Conservation (phyloP, 768 basidiomycete species). For the Auriculariales sp. region DNA sequence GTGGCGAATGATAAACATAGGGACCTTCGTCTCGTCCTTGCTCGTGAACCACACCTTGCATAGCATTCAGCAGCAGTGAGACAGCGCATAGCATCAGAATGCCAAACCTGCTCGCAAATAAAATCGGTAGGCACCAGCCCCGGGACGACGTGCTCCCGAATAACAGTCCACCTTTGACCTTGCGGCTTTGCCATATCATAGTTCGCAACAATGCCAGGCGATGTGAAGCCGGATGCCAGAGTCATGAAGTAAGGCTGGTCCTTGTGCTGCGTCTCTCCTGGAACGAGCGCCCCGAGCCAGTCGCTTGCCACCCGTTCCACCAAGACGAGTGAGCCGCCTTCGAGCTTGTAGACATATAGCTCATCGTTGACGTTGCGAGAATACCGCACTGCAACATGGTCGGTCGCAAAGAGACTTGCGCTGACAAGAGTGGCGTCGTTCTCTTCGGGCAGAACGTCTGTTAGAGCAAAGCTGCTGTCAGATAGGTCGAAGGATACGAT, state of each 20-base stretch:
- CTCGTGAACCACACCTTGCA: conserved; percentile 58
- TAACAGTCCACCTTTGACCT: conserved; percentile 41
- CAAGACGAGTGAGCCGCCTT: conserved; percentile 37
- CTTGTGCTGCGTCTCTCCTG: conserved; percentile 29
- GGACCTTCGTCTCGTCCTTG: conserved; percentile 67
- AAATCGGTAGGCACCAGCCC: conserved; percentile 58
- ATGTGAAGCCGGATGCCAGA: conserved; percentile 51
- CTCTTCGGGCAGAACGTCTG: conserved; percentile 57
- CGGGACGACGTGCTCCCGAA: conserved; percentile 39
- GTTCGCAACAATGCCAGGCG: conserved; percentile 48
- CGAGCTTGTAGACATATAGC: conserved; percentile 50
- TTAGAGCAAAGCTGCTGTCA: conserved; percentile 27
- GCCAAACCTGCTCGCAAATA: conserved; percentile 39
- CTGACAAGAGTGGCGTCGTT: conserved; percentile 44
- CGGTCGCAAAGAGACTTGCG: conserved; percentile 31
- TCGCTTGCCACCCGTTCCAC: conserved; percentile 44
- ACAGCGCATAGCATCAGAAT: background rate
- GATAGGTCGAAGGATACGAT: conserved; percentile 49
- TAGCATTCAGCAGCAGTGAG: too few species aligned
- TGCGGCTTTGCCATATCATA: conserved; percentile 37
- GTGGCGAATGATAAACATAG: conserved; percentile 76
- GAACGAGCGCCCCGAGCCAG: conserved; percentile 48
- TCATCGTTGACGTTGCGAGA: conserved; percentile 72
- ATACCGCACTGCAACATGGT: conserved; percentile 47
- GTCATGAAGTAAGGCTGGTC: conserved; percentile 50